Base-by-base conservation (phyloP, 495 filamentous ascomycete species). In the Umbilicaria muhlenbergii region DNA sequence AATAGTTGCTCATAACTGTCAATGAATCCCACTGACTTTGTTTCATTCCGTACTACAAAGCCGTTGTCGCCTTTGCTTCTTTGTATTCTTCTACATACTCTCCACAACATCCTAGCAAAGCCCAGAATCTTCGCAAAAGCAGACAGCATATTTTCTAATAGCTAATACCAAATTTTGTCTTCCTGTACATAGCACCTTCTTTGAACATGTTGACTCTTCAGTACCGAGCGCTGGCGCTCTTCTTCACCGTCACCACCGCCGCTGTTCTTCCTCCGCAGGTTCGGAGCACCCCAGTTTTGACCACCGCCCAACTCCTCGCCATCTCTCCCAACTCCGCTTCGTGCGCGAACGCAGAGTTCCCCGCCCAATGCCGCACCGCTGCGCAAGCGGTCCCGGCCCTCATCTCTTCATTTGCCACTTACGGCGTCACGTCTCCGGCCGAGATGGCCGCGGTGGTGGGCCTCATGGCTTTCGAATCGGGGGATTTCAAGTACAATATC, bases 401-500 rank as follows among this genome's bases (percentile, higher is more conserved):
- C 39, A 59, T 57, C 35, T 47, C 62, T 2, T 73, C 76, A 12
- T 78, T 84, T 56, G 40, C 46, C 11, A 66, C 60, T 0, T 84
- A 81, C 60, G 40, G 55, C 3, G 66, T 86, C 35, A 66, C 56
- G 32, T 61, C 57, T 21, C 54, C 63, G 0, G 70, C 60, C 3
- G 73, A 81, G 52, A 74, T 77, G 42, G 77, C 82, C 2, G 82
- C 74, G 11, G 44, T 85, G 10, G 50, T 84, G 43, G 60, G 68
- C 2, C 50, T 79, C 33, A 80, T 86, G 54, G 73, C 75, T 4
- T 75, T 75, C 57, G 86, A 94, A 58, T 74, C 68, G 16, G 73
- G 42, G 32, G 70, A 82, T 24, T 80, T 84, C 60, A 68, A 74
- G 53, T 81, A 69, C 64, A 83, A 76, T 51, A 67, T 66, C 52